phyloP scores from a whole-genome alignment of 441 rosid species.

The Monsonia emarginata region DNA sequence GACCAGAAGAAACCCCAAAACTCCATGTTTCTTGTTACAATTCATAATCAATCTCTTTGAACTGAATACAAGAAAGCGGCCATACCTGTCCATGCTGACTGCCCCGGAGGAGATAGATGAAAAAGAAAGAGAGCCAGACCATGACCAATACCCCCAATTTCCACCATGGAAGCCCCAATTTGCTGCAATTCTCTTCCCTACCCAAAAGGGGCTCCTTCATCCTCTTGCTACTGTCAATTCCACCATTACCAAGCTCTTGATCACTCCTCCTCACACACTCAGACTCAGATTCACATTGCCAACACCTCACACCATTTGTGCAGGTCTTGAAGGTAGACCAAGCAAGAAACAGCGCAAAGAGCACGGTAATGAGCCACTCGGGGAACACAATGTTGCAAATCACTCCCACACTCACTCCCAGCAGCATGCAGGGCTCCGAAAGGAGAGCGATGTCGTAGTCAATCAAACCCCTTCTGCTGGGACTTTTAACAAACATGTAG shows the following conservation, averaged over 20 bases:
- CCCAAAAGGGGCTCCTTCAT: slow-evolving; percentile 36
- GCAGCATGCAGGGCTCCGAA: slow-evolving; percentile 72
- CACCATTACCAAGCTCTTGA: slow-evolving; percentile 21
- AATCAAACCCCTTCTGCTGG: slow-evolving; percentile 38
- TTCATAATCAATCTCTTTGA: too few species aligned
- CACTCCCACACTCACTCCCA: slow-evolving; percentile 82
- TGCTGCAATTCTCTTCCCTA: slow-evolving; percentile 14
- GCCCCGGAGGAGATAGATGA: slow-evolving; percentile 58
- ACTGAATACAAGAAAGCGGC: slow-evolving; percentile 1
- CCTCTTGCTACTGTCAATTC: slow-evolving; percentile 19
- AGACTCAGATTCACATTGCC: slow-evolving; percentile 68
- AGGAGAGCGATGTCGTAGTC: slow-evolving; percentile 66
- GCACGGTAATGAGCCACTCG: slow-evolving; percentile 67
- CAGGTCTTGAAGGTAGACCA: slow-evolving; percentile 76
- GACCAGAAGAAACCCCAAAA: too few species aligned
- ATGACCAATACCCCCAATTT: slow-evolving; percentile 49
- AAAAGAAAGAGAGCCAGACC: slow-evolving; percentile 67
- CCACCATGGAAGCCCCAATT: slow-evolving; percentile 47
- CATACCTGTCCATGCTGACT: slow-evolving; percentile 53
- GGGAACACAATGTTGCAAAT: slow-evolving; percentile 67
- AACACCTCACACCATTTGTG: slow-evolving; percentile 40
- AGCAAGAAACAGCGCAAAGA: slow-evolving; percentile 62
- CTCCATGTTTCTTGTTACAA: too few species aligned
- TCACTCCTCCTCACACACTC: slow-evolving; percentile 22
- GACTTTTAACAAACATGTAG: slow-evolving; percentile 31